phyloP scores from a whole-genome alignment of 148 eudicot species.

The Camellia granthamiana region DNA sequence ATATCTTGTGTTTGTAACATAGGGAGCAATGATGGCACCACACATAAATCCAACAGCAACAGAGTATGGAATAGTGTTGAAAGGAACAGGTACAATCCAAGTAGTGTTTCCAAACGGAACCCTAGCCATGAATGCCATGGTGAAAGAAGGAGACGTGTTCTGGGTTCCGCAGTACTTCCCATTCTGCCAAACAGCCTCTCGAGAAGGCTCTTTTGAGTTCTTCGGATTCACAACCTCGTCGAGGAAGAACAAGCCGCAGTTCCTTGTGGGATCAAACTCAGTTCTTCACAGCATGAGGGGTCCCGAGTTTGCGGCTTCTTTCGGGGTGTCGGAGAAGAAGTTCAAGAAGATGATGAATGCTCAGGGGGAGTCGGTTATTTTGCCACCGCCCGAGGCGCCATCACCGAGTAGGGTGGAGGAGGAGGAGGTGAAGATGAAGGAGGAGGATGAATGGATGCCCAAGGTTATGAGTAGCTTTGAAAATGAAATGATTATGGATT shows the following conservation, averaged over 20 bases:
- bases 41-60: slow-evolving; percentile 79
- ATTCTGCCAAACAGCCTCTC: slow-evolving; percentile 84
- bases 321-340: slow-evolving; percentile 57
- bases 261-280: slow-evolving; percentile 63
- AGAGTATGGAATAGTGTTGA: slow-evolving; percentile 64
- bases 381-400: slow-evolving; percentile 56
- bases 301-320: slow-evolving; percentile 68
- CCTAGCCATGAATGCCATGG: slow-evolving; percentile 58
- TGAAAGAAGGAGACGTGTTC: slow-evolving; percentile 69
- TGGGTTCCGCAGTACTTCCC: slow-evolving; percentile 82
- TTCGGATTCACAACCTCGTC: slow-evolving; percentile 88
- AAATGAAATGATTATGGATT: slow-evolving; percentile 36
- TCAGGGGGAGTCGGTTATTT: slow-evolving; percentile 50
- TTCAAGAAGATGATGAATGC: slow-evolving; percentile 37
- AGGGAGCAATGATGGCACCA: slow-evolving; percentile 96
- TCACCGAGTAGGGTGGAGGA: slow-evolving; percentile 25
- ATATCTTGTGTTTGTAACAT: no score
- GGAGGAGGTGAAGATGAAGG: slow-evolving; percentile 16
- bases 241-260: slow-evolving; percentile 65
- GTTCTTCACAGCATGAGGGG: slow-evolving; percentile 58
- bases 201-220: slow-evolving; percentile 68
- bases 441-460: neutral
- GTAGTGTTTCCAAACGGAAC: slow-evolving; percentile 79
- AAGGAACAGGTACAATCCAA: slow-evolving; percentile 64
- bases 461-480: slow-evolving; percentile 27